Percentiles rank a stretch among this genome's conserved stretches.
phyloP scores from a whole-genome alignment of 352 stramenopile species.

The Elongisporangium prolatum region DNA sequence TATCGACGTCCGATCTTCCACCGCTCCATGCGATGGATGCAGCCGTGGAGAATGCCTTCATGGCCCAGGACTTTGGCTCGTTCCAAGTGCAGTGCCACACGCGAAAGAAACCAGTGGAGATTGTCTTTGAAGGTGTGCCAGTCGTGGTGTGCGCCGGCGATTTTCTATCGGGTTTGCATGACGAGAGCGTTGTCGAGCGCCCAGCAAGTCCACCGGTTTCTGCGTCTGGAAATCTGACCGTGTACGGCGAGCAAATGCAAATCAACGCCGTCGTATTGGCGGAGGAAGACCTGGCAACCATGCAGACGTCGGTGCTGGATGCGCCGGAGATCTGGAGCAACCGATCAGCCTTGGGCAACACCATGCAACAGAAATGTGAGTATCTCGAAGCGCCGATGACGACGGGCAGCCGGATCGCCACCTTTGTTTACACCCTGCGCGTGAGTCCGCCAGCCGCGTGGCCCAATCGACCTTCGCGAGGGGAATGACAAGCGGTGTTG shows the following conservation, averaged over 20 bases:
- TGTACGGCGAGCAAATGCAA: not conserved
- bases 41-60: slow-evolving; percentile 23
- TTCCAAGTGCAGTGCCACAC: slow-evolving; percentile 23
- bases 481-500: not conserved
- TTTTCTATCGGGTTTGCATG: slow-evolving; percentile 12
- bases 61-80: slow-evolving; percentile 11
- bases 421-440: not conserved
- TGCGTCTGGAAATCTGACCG: not conserved
- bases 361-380: slow-evolving; percentile 11
- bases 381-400: slow-evolving; percentile 32
- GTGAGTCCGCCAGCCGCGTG: not conserved
- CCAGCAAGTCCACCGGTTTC: not conserved
- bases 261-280: not conserved
- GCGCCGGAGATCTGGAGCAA: not conserved
- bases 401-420: slow-evolving; percentile 15
- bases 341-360: not conserved
- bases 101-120: slow-evolving; percentile 19
- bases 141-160: slow-evolving; percentile 31
- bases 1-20: slow-evolving; percentile 27
- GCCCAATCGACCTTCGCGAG: not conserved
- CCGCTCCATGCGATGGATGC: slow-evolving; percentile 34
- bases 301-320: not conserved
- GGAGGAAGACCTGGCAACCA: not conserved
- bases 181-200: not conserved
- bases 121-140: slow-evolving; percentile 23